Conservation (phyloP, 1,139 yeast species). For the Meyerozyma athensensis region DNA sequence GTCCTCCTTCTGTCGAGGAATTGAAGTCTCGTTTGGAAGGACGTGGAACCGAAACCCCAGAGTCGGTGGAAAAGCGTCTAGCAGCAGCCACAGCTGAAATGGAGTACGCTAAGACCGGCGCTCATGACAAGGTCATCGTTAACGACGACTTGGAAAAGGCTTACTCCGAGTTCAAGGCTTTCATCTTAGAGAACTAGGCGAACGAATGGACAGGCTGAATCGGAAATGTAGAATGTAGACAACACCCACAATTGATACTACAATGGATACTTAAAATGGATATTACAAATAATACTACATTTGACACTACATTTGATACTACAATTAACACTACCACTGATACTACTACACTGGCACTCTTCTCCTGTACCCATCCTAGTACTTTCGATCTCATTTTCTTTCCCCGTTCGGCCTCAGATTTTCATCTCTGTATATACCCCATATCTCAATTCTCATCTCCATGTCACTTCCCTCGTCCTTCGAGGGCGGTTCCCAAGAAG, state of each 20-base stretch:
- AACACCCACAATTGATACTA: neutral
- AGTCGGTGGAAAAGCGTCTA: slow-evolving; percentile 76
- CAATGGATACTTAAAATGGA: too few species aligned
- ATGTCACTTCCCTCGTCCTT: slow-evolving; percentile 22
- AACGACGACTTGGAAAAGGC: slow-evolving; percentile 92
- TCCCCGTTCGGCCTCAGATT: neutral
- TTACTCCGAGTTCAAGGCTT: slow-evolving; percentile 71
- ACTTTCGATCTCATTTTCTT: too few species aligned
- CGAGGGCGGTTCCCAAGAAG: slow-evolving; percentile 18
- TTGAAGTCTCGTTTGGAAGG: slow-evolving; percentile 69
- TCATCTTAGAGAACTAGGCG: slow-evolving; percentile 45
- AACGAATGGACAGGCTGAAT: too few species aligned
- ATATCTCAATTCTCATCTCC: slow-evolving; percentile 11
- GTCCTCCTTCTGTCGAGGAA: slow-evolving; percentile 87
- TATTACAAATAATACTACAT: too few species aligned
- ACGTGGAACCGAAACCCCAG: slow-evolving; percentile 93
- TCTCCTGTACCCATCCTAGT: too few species aligned
- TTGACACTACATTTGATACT: too few species aligned
- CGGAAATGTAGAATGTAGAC: too few species aligned
- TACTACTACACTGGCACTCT: too few species aligned
- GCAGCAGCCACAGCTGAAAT: slow-evolving; percentile 83
- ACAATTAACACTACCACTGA: too few species aligned
- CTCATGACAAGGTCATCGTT: slow-evolving; percentile 83
- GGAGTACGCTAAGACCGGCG: slow-evolving; percentile 80
- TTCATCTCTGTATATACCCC: neutral